Evolutionary conservation across 2,329 filamentous ascomycete genomes (phyloP).

Genomic region (Sporothrix pseudoabietina): DNA sequence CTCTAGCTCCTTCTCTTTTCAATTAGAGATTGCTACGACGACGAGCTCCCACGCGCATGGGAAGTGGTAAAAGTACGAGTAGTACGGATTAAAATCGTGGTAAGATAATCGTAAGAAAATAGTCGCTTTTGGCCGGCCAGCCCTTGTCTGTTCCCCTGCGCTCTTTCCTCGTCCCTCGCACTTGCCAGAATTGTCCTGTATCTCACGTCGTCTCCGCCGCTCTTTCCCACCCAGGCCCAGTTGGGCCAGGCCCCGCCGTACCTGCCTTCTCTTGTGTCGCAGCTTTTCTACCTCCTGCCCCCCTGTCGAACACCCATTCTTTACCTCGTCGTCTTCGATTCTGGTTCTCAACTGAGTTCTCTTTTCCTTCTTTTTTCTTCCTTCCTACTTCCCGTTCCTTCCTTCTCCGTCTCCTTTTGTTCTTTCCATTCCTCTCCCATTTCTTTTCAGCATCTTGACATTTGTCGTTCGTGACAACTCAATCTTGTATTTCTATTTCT

Average conservation of each 20-base stretch:
- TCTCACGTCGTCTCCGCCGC: conserved; percentile 13
- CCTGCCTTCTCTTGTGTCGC: conserved; percentile 27
- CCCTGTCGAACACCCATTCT: conserved; percentile 12
- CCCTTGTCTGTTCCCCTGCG: not conserved
- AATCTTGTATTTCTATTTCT: not conserved
- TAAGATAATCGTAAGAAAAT: not conserved
- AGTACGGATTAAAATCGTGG: not conserved
- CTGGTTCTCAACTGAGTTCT: not conserved
- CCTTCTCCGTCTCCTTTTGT: not conserved
- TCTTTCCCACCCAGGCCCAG: conserved; percentile 7
- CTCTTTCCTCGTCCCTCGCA: not conserved
- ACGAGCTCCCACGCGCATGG: not conserved
- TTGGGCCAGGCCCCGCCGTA: conserved; percentile 12
- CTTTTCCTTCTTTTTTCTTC: not conserved
- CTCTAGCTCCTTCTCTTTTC: not conserved
- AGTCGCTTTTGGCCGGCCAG: not conserved
- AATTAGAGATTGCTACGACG: not conserved
- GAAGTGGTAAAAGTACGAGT: not conserved
- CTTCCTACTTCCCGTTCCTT: not conserved
- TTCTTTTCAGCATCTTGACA: not conserved
- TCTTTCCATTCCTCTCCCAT: not conserved
- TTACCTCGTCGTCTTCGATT: not conserved
- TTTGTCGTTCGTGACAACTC: not conserved
- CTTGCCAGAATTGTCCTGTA: conserved; percentile 13
- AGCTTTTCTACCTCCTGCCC: conserved; percentile 13